Evolutionary conservation across 441 rosid genomes (phyloP).

Genomic region (Gossypium schwendimanii): DNA sequence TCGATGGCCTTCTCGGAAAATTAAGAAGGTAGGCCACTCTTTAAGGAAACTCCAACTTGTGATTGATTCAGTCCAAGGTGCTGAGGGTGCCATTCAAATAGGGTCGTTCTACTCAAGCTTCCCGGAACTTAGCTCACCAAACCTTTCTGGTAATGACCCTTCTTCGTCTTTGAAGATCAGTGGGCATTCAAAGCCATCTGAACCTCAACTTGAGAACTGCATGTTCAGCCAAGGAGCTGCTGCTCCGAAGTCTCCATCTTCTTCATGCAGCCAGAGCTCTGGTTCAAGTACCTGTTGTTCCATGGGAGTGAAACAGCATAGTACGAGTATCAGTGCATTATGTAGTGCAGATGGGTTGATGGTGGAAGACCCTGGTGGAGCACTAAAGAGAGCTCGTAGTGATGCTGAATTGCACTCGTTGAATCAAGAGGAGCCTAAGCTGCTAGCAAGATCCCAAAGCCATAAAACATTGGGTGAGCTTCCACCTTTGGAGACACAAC

Average conservation of each 20-base stretch:
- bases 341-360: slow-evolving; percentile 22
- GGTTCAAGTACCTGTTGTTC: slow-evolving; percentile 57
- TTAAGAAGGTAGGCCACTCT: slow-evolving; percentile 86
- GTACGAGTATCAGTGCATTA: slow-evolving; percentile 14
- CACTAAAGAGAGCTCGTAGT: slow-evolving; percentile 48
- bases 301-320: slow-evolving; percentile 39
- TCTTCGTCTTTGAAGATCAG: slow-evolving; percentile 21
- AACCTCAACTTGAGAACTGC: slow-evolving; percentile 30
- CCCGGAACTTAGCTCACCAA: slow-evolving; percentile 62
- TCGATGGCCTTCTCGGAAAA: slow-evolving; percentile 86
- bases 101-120: slow-evolving; percentile 72
- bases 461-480: slow-evolving; percentile 42
- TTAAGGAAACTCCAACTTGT: slow-evolving; percentile 74
- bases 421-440: slow-evolving; percentile 42
- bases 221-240: slow-evolving; percentile 26
- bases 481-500: slow-evolving; percentile 30
- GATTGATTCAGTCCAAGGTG: slow-evolving; percentile 72
- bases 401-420: slow-evolving; percentile 44
- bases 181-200: slow-evolving; percentile 24
- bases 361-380: slow-evolving; percentile 29
- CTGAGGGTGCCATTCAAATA: slow-evolving; percentile 57
- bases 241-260: slow-evolving; percentile 45
- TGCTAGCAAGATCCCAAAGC: slow-evolving; percentile 59
- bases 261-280: slow-evolving; percentile 65
- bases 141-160: slow-evolving; percentile 28